A percentile compares a stretch with the other conserved stretches of the same genome.
phyloP scores from a whole-genome alignment of 257 asterid genomes.

The Salvia miltiorrhiza region DNA sequence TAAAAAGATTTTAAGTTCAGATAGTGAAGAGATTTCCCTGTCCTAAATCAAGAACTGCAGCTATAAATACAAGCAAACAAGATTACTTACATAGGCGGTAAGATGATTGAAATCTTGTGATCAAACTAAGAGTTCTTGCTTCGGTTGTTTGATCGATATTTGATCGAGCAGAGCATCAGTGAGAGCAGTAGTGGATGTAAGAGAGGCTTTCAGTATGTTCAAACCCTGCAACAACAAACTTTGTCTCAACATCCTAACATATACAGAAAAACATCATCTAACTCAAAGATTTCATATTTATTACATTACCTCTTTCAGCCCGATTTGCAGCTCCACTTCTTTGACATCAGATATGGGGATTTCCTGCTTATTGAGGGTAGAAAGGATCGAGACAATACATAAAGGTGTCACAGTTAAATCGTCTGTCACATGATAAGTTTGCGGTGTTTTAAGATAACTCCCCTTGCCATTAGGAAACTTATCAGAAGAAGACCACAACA shows the following conservation, averaged over 20 bases:
- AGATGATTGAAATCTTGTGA: no score
- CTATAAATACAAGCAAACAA: no score
- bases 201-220: no score
- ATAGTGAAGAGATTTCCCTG: no score
- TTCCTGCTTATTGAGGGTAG: background rate
- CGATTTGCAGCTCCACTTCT: conserved; percentile 5
- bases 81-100: no score
- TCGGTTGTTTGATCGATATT: background rate
- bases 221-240: no score
- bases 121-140: no score
- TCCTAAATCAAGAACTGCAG: no score
- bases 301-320: conserved; percentile 8
- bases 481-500: no score
- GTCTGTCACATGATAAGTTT: background rate
- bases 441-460: background rate
- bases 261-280: background rate
- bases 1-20: no score
- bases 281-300: background rate
- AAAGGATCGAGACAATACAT: background rate
- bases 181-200: no score
- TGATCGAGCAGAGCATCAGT: no score
- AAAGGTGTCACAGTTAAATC: background rate
- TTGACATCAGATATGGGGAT: background rate
- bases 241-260: background rate
- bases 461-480: conserved; percentile 15